Percentiles rank a stretch among this genome's conserved stretches.
phyloP scores from a whole-genome alignment of 495 filamentous ascomycete species.

The Tetracladium setigerum region DNA sequence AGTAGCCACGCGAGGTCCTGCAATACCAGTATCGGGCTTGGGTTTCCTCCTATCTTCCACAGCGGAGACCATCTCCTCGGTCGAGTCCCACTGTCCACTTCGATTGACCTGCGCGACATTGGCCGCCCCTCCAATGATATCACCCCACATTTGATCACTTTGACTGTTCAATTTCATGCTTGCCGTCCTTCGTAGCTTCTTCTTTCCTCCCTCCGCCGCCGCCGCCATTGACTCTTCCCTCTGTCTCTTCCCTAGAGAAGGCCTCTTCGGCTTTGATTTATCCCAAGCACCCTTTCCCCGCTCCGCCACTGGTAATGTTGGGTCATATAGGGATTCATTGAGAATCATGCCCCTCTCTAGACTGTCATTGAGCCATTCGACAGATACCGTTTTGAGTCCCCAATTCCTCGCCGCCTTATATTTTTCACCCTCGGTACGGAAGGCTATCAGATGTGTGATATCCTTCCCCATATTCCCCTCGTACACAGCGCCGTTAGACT shows the following conservation, averaged over 20 bases:
- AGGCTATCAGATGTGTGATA: slow-evolving; percentile 84
- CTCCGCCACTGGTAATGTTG: slow-evolving; percentile 53
- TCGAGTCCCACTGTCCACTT: slow-evolving; percentile 17
- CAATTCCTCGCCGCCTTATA: slow-evolving; percentile 78
- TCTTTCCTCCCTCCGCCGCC: slow-evolving; percentile 28
- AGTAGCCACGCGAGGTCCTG: background rate
- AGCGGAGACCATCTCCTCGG: slow-evolving; percentile 1
- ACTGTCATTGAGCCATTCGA: slow-evolving; percentile 83
- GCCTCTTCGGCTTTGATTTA: slow-evolving; percentile 23
- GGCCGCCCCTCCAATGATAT: slow-evolving; percentile 57
- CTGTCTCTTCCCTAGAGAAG: slow-evolving; percentile 38
- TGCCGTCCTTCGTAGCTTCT: slow-evolving; percentile 73
- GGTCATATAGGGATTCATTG: slow-evolving; percentile 77
- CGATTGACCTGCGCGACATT: slow-evolving; percentile 13
- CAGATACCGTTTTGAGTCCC: slow-evolving; percentile 66
- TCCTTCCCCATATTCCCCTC: slow-evolving; percentile 74
- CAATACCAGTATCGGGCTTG: background rate
- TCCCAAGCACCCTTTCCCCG: slow-evolving; percentile 77
- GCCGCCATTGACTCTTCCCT: slow-evolving; percentile 27
- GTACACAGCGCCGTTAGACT: slow-evolving; percentile 69
- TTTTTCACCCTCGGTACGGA: slow-evolving; percentile 72
- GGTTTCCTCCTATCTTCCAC: background rate
- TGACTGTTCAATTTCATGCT: slow-evolving; percentile 73
- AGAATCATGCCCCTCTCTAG: slow-evolving; percentile 88
- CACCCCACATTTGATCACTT: slow-evolving; percentile 77